Conservation (phyloP, 108 stramenopile species). For the Seminavis robusta region DNA sequence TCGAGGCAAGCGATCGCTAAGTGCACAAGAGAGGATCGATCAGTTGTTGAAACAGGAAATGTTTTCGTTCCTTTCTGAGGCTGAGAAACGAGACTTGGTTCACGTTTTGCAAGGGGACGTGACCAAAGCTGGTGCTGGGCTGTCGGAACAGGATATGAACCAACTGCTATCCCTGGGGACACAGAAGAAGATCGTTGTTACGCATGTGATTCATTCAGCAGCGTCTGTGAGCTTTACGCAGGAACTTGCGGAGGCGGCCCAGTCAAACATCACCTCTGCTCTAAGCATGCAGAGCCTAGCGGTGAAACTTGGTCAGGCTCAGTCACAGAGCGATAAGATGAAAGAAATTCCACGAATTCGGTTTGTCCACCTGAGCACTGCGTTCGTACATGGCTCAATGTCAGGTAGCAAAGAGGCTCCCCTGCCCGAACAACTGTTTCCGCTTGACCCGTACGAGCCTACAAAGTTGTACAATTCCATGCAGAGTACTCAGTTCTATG, state of each 20-base stretch:
- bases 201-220: slow-evolving; percentile 83
- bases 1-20: slow-evolving; percentile 46
- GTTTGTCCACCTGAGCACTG: slow-evolving; percentile 84
- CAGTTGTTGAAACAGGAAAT: slow-evolving; percentile 46
- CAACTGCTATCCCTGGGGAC: too few species aligned
- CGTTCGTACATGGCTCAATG: slow-evolving; percentile 79
- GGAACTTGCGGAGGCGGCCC: slow-evolving; percentile 65
- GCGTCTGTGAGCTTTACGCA: slow-evolving; percentile 85
- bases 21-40: slow-evolving; percentile 44
- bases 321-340: slow-evolving; percentile 3
- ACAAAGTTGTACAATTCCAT: slow-evolving; percentile 69
- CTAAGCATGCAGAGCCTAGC: slow-evolving; percentile 60
- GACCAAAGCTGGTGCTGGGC: slow-evolving; percentile 45
- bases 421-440: slow-evolving; percentile 56
- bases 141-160: slow-evolving; percentile 28
- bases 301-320: slow-evolving; percentile 12
- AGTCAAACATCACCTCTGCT: slow-evolving; percentile 73
- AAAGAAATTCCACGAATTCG: slow-evolving; percentile 43
- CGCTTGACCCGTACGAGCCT: slow-evolving; percentile 57
- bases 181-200: slow-evolving; percentile 36
- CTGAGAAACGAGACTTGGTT: slow-evolving; percentile 47
- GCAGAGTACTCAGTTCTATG: slow-evolving; percentile 68
- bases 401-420: slow-evolving; percentile 56
- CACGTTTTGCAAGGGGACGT: slow-evolving; percentile 74
- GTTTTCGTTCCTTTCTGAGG: slow-evolving; percentile 58